Evolutionary conservation across 108 stramenopile genomes (phyloP), one percentile per base, ranked within the genome.

Genomic region (Aureococcus anophagefferens): DNA sequence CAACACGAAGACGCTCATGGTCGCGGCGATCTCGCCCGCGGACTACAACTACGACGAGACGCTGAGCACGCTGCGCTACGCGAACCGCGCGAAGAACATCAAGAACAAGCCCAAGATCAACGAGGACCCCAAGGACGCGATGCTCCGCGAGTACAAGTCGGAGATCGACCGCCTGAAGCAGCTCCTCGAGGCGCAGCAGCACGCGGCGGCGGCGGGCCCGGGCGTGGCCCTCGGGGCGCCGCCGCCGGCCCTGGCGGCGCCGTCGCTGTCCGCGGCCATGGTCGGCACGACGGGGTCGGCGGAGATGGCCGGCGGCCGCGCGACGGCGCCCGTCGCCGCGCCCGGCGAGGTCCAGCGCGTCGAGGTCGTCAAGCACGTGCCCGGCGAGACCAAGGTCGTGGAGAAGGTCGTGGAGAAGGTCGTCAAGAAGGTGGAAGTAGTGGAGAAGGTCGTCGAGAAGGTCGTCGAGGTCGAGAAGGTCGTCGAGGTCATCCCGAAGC

Each of bases 121-220:
- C 69, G 84, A 84, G 33, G 86, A 87, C 64, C 84, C 84, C 62
- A 86, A 87, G 63, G 86, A 87, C 59, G 59, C 84, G 34, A 69
- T 85, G 71, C 74, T 87, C 33, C 69, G 82, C 14, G 65, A 86
- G 71, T 81, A 85, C 68, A 70, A 79, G 28, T 71, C 85, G 65
- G 94, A 96, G 77, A 76, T 98, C 68, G 89, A 90, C 68, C 84
- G 83, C n/a, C 84, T 96, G 51, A 78, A 88, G 15, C 59, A 80
- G 46, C 76, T 90, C 63, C 46, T 71, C 28, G 70, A 35, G 5
- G 25, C 30, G 65, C 33, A 65, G 30, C 15, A 31, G 34, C 7
- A 40, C 37, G 37, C 7, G 4, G 37, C 7, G 4, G 37, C 7
- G 7, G 7, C 37, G 37, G 37, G 7, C 7, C 37, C 37, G 37